phyloP scores from a whole-genome alignment of 352 stramenopile genomes.

The Globisporangium radiosum region DNA sequence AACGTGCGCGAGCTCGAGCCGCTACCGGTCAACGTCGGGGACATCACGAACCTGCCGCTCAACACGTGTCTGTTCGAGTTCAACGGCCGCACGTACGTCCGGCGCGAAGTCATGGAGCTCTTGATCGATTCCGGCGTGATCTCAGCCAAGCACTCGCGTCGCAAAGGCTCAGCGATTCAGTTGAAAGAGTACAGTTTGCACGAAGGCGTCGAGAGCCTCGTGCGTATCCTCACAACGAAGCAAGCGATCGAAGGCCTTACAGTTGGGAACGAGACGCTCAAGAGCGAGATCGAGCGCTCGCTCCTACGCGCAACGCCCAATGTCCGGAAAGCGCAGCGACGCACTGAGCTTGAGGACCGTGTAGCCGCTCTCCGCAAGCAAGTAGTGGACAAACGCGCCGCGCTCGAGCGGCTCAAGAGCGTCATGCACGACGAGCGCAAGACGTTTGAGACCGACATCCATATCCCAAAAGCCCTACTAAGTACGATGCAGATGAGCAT shows the following conservation, averaged over 20 bases:
- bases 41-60: conserved; percentile 65
- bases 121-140: conserved; percentile 63
- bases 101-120: conserved; percentile 62
- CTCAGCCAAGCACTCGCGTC: conserved; percentile 53
- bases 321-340: conserved; percentile 45
- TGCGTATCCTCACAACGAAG: conserved; percentile 40
- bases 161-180: conserved; percentile 70
- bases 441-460: conserved; percentile 76
- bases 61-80: conserved; percentile 83
- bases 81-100: conserved; percentile 52
- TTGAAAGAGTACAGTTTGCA: conserved; percentile 76
- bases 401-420: conserved; percentile 40
- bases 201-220: conserved; percentile 61
- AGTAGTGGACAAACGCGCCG: conserved; percentile 50
- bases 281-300: conserved; percentile 46
- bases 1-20: conserved; percentile 63
- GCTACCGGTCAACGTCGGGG: conserved; percentile 46
- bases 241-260: conserved; percentile 44
- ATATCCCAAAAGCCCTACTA: conserved; percentile 70
- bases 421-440: conserved; percentile 73
- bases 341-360: conserved; percentile 36
- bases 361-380: conserved; percentile 39
- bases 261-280: conserved; percentile 31
- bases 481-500: conserved; percentile 79
- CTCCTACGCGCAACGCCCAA: conserved; percentile 29